Conservation (phyloP, 495 filamentous ascomycete species). For the Daldinia bambusicola region DNA sequence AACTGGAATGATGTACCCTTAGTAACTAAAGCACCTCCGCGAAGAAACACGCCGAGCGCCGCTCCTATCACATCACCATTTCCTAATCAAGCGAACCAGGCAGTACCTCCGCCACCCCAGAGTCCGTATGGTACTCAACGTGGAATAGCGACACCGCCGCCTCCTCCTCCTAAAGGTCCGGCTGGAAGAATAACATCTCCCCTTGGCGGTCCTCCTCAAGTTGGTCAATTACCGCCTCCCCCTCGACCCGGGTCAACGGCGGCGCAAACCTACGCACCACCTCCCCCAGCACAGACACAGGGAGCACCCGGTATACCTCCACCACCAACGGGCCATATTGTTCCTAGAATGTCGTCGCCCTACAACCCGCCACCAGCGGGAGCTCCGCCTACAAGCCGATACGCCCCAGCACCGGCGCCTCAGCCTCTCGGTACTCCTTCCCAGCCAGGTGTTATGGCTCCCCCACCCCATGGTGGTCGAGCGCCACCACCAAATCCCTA, state of each 20-base stretch:
- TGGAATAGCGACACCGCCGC: constrained; percentile 43
- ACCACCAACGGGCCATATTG: constrained; percentile 61
- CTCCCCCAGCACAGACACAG: constrained; percentile 58
- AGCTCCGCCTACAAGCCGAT: constrained; percentile 81
- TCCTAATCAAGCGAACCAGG: constrained; percentile 65
- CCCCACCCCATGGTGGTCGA: constrained; percentile 46
- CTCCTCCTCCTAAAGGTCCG: constrained; percentile 62
- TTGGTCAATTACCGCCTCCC: constrained; percentile 59
- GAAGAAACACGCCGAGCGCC: constrained; percentile 75
- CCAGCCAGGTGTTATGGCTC: constrained; percentile 55
- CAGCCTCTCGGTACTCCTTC: constrained; percentile 64
- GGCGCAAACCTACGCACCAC: constrained; percentile 79
- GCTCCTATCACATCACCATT: constrained; percentile 73
- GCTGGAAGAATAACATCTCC: constrained; percentile 65
- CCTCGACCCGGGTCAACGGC: constrained; percentile 67
- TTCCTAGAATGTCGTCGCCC: constrained; percentile 82
- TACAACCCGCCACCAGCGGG: constrained; percentile 85
- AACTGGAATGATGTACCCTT: constrained; percentile 97
- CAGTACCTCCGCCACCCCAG: constrained; percentile 65
- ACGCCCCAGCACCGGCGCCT: constrained; percentile 81
- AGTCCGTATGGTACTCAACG: constrained; percentile 42
- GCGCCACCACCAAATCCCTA: constrained; percentile 68
- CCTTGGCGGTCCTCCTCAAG: constrained; percentile 60
- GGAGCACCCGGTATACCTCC: constrained; percentile 51
- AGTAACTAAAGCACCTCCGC: constrained; percentile 76